Conservation (phyloP, 768 basidiomycete species). For the Mycena olivaceomarginata region DNA sequence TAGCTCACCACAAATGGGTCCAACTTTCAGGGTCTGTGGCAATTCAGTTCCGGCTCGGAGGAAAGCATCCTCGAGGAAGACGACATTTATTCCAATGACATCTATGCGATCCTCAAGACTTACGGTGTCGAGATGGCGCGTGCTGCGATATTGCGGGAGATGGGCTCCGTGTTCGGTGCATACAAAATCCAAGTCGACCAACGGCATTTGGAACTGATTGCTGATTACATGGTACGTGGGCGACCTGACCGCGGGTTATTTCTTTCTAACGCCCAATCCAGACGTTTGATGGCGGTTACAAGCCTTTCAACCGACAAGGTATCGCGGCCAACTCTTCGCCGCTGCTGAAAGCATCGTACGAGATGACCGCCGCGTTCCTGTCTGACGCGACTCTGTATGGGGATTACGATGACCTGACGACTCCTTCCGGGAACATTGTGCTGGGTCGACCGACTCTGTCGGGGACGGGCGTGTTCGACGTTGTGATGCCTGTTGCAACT, state of each 20-base stretch:
- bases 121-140: conserved; percentile 99
- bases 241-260: conserved; percentile 1
- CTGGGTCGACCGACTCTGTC: conserved; percentile 89
- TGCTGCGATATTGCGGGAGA: conserved; percentile 91
- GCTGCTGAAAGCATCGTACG: conserved; percentile 97
- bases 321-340: conserved; percentile 96
- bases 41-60: conserved; percentile 71
- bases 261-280: conserved; percentile 55
- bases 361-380: conserved; percentile 95
- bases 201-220: conserved; percentile 96
- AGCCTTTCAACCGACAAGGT: conserved; percentile 98
- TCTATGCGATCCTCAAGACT: conserved; percentile 91
- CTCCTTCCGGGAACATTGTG: conserved; percentile 95
- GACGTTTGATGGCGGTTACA: conserved; percentile 99
- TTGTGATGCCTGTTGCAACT: conserved; percentile 71
- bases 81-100: conserved; percentile 94
- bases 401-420: conserved; percentile 94
- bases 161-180: conserved; percentile 93
- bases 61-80: conserved; percentile 84
- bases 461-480: conserved; percentile 98
- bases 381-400: conserved; percentile 96
- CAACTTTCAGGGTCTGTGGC: conserved; percentile 94
- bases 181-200: conserved; percentile 98
- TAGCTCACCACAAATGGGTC: conserved; percentile 95
- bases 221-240: conserved; percentile 96